Percentiles rank a stretch among this genome's conserved stretches.
Conservation (phyloP, 441 rosid species). For the Melianthus villosus region DNA sequence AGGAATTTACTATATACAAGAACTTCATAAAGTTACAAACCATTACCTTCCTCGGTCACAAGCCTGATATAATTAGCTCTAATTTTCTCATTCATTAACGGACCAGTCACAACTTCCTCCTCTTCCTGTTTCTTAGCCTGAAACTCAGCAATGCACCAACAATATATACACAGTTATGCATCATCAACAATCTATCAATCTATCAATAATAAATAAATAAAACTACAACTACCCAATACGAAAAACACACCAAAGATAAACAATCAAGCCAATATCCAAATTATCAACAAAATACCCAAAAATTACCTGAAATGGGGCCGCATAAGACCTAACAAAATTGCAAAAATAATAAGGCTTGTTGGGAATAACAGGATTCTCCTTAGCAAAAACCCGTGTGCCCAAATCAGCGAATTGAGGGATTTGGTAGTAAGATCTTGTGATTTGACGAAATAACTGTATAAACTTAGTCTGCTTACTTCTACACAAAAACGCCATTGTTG, state of each 20-base stretch:
- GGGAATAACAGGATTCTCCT: conserved; percentile 15
- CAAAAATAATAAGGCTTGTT: conserved; percentile 12
- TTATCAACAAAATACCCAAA: not conserved
- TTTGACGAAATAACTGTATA: conserved; percentile 20
- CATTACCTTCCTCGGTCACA: conserved; percentile 38
- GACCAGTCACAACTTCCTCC: conserved; percentile 15
- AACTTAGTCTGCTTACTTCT: conserved; percentile 34
- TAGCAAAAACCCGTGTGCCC: conserved; percentile 10
- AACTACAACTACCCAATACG: not conserved
- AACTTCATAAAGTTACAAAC: not conserved
- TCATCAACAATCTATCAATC: conserved; percentile 4
- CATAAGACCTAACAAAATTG: conserved; percentile 29
- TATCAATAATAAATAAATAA: not conserved
- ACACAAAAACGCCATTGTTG: conserved; percentile 31
- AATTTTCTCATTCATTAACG: conserved; percentile 30
- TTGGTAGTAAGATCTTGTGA: conserved; percentile 19
- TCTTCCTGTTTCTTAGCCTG: conserved; percentile 26
- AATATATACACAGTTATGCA: too few relatives aligned
- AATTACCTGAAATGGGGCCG: conserved; percentile 32
- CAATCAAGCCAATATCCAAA: not conserved
- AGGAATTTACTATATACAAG: not conserved
- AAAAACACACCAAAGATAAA: not conserved
- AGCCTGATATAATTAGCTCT: conserved; percentile 27
- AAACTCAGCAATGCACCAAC: conserved; percentile 8
- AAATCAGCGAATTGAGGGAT: conserved; percentile 9